Base-by-base conservation (phyloP, 2,329 filamentous ascomycete genomes). In the Pseudogymnoascus destructans region DNA sequence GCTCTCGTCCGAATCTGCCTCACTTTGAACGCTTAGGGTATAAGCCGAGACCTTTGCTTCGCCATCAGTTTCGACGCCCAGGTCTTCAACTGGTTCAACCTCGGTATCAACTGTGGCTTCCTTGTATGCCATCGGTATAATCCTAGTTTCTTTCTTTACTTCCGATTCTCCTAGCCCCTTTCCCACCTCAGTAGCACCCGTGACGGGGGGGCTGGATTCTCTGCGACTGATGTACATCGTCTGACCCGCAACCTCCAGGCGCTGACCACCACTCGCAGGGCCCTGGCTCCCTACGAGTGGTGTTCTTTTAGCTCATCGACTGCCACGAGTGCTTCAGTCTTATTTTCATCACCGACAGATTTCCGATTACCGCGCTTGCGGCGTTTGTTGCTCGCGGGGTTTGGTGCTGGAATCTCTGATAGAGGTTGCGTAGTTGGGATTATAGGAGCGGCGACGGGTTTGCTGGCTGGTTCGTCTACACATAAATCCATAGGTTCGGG, bases 221-320 rank as follows among this genome's bases (percentile, higher is more conserved):
- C 55, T 57, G 32, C 55, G 55, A 42, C 55, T 57, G 32, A 42
- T 57, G 30, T 42, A 9, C 15, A 9, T 35, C 21, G 36, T 57
- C 30, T 57, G 30, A 25, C 36, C 32, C 35, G 56, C 27, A 32
- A 35, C 15, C 21, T 64, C 67, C 68, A 70, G 68, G 68, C 62
- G 40, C 42, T 54, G 56, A 63, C 61, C 59, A 68, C 66, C 69
- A 70, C 68, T 66, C 68, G 67, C 60, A 67, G 63, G 65, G 58
- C 61, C 69, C 68, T 70, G 68, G 66, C 62, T 60, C 62, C 61
- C 61, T 69, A 69, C 65, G 66, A 69, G 67, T 70, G 69, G 64
- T 58, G 60, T 42, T 56, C 64, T 67, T 71, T 71, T 70, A 59
- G 60, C 58, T 58, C 46, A 32, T 5, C 25, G 25, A 32, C 46